Conservation (phyloP, 2,329 filamentous ascomycete species). For the Cytospora leucostoma region DNA sequence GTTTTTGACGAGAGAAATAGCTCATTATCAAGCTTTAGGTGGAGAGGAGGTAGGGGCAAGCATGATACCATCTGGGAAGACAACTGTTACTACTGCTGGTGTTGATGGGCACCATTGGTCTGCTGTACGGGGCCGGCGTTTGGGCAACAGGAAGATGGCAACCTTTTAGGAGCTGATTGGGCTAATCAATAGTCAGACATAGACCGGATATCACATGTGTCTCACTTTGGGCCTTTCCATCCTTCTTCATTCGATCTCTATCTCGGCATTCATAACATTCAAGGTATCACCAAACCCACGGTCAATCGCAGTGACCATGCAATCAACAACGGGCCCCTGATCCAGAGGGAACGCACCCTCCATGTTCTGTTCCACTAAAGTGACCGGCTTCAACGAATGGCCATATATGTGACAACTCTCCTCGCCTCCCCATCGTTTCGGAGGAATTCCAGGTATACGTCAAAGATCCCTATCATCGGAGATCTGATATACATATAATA, state of each 20-base stretch:
- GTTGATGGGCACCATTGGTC: conserved; percentile 15
- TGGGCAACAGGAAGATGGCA: background rate
- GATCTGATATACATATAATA: conserved; percentile 29
- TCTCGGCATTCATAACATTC: conserved; percentile 24
- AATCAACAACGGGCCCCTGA: conserved; percentile 28
- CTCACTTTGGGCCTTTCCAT: background rate
- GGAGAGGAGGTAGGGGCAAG: conserved; percentile 36
- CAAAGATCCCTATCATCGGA: conserved; percentile 28
- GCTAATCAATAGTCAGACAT: background rate
- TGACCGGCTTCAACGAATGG: conserved; percentile 26
- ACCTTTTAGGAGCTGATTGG: background rate
- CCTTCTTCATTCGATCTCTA: background rate
- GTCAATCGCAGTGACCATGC: conserved; percentile 31
- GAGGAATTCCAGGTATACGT: conserved; percentile 28
- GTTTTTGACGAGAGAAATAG: conserved; percentile 36
- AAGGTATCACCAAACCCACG: conserved; percentile 31
- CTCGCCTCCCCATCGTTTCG: conserved; percentile 26
- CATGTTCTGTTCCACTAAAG: conserved; percentile 32
- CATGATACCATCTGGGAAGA: conserved; percentile 36
- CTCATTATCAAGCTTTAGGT: conserved; percentile 39
- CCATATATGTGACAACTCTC: conserved; percentile 14
- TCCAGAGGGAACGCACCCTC: conserved; percentile 31
- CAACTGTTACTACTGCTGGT: conserved; percentile 37
- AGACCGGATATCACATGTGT: background rate
- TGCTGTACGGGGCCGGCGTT: conserved; percentile 2